Evolutionary conservation across 306 rosid species (phyloP).

Genomic region (Ammopiptanthus mongolicus): DNA sequence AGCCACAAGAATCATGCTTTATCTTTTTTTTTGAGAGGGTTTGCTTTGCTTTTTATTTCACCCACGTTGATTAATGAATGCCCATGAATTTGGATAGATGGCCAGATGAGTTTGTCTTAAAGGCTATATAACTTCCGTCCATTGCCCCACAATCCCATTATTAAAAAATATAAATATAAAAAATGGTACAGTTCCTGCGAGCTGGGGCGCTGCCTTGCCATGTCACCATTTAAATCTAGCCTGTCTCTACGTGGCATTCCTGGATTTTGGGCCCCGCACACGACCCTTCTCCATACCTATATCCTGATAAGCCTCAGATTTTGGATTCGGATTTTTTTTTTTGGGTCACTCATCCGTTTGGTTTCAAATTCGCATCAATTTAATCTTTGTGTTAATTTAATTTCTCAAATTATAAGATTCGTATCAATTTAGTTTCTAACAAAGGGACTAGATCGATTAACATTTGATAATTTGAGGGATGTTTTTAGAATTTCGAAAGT

Average conservation of each 20-base stretch:
- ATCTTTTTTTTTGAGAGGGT: constrained; percentile 21
- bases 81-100: constrained; percentile 63
- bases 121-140: constrained; percentile 35
- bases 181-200: not conserved
- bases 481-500: no score
- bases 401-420: no score
- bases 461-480: no score
- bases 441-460: no score
- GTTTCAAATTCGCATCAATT: no score
- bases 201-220: constrained; percentile 33
- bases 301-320: constrained; percentile 31
- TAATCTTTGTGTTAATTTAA: no score
- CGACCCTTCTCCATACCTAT: not conserved
- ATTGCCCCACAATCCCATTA: constrained; percentile 1
- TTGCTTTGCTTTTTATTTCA: constrained; percentile 26
- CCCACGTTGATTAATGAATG: constrained; percentile 48
- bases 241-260: constrained; percentile 42
- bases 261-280: constrained; percentile 17
- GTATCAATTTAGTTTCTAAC: no score
- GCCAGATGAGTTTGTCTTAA: constrained; percentile 60
- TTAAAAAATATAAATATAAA: no score
- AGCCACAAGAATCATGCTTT: constrained; percentile 25
- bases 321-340: no score
- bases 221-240: constrained; percentile 30
- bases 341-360: no score